Conservation (phyloP, 108 stramenopile genomes). For the Fragilaria radians region DNA sequence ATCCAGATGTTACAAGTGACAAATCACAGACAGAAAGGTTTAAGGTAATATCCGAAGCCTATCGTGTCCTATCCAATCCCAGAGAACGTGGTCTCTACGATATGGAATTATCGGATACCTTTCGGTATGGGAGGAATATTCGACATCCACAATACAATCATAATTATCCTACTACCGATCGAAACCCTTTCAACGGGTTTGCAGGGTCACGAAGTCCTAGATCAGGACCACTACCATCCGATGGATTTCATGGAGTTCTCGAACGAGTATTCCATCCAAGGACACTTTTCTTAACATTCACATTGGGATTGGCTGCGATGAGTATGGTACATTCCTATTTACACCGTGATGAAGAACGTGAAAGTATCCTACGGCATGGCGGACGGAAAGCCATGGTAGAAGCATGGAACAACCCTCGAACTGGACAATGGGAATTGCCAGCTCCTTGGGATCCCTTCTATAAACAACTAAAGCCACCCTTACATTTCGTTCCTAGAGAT, state of each 20-base stretch:
- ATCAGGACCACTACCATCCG: background rate
- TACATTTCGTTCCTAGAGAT: slow-evolving; percentile 62
- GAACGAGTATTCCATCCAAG: slow-evolving; percentile 31
- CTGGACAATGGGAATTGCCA: slow-evolving; percentile 68
- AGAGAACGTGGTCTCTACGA: slow-evolving; percentile 54
- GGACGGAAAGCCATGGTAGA: slow-evolving; percentile 46
- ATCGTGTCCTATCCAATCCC: slow-evolving; percentile 50
- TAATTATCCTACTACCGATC: background rate
- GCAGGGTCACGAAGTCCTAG: slow-evolving; percentile 1
- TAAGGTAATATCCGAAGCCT: slow-evolving; percentile 70
- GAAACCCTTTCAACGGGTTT: slow-evolving; percentile 7
- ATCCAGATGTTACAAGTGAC: slow-evolving; percentile 80
- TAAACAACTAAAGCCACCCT: slow-evolving; percentile 43
- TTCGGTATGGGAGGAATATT: background rate
- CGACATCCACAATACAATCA: background rate
- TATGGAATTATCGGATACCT: slow-evolving; percentile 13
- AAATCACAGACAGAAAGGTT: slow-evolving; percentile 47
- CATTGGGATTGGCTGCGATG: slow-evolving; percentile 14
- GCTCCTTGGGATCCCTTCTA: slow-evolving; percentile 78
- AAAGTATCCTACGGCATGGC: slow-evolving; percentile 17
- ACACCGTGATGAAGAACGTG: slow-evolving; percentile 14
- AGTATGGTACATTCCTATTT: background rate
- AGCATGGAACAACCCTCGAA: slow-evolving; percentile 75
- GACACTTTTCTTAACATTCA: slow-evolving; percentile 17
- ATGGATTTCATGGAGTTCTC: slow-evolving; percentile 21